These are phyloP conservation scores for Pelargonium citronellum DNA, from an alignment of 441 rosid species.

Conservation along the genomic window DNA sequence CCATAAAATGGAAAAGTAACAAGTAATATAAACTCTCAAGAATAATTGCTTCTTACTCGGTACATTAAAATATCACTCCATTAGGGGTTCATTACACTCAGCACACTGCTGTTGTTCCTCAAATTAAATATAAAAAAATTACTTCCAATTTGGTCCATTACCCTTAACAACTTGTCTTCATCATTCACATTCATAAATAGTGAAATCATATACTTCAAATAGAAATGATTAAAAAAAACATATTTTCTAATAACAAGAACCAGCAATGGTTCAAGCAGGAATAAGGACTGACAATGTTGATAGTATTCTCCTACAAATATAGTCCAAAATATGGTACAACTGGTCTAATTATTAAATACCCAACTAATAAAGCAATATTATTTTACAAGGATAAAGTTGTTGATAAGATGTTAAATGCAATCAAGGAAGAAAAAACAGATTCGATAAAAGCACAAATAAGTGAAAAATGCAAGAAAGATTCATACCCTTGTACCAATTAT, in stretches of 20 bases:
- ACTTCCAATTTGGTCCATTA: background rate
- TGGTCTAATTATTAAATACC: background rate
- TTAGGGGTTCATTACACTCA: background rate
- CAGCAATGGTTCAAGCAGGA: background rate
- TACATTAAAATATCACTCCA: background rate
- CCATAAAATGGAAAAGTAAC: background rate
- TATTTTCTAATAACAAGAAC: background rate
- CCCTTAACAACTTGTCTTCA: background rate
- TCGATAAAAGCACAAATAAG: background rate
- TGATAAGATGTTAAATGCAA: background rate
- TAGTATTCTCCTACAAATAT: background rate
- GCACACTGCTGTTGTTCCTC: background rate
- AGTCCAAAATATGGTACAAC: background rate
- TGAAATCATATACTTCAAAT: background rate
- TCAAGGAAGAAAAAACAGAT: background rate
- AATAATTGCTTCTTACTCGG: background rate
- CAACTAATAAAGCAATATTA: background rate
- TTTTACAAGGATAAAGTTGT: background rate
- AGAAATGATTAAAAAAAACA: background rate
- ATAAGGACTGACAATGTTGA: background rate
- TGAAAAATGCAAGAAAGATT: background rate
- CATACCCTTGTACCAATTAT: background rate
- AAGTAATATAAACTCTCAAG: background rate
- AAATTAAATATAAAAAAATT: background rate
- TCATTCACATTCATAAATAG: background rate